These are phyloP conservation scores for Lactarius quietus DNA, from an alignment of 768 basidiomycete genomes.

Conservation along the genomic window DNA sequence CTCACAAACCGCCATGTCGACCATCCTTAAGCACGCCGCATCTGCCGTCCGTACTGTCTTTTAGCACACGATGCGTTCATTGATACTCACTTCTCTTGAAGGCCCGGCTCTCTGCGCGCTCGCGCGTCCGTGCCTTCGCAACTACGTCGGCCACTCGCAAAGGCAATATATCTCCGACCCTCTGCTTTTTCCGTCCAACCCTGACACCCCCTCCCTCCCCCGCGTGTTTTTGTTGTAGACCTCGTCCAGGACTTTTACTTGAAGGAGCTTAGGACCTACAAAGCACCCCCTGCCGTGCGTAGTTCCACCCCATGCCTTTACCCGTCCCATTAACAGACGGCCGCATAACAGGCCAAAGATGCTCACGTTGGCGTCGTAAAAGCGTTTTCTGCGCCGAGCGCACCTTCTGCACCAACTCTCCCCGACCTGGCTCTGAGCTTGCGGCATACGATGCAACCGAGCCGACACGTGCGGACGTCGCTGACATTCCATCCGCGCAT, in stretches of 20 bases:
- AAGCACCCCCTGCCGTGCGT: conserved; percentile 67
- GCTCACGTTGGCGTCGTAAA: conserved; percentile 89
- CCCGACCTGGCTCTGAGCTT: conserved; percentile 91
- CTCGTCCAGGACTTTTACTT: conserved; percentile 91
- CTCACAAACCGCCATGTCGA: conserved; percentile 45
- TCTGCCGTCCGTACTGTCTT: conserved; percentile 32
- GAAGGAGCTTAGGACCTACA: conserved; percentile 87
- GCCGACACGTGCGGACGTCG: conserved; percentile 39
- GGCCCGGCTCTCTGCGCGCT: conserved; percentile 49
- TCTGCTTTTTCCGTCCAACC: conserved; percentile 4
- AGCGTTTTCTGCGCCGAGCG: conserved; percentile 66
- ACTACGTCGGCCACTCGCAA: conserved; percentile 58
- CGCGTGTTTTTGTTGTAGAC: conserved; percentile 47
- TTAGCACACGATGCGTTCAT: conserved; percentile 10
- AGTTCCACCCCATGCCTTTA: background rate
- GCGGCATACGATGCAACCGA: conserved; percentile 80
- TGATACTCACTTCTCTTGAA: conserved; percentile 28
- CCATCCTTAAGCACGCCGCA: conserved; percentile 57
- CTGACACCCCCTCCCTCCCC: background rate
- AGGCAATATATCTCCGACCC: conserved; percentile 45
- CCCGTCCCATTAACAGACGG: conserved; percentile 8
- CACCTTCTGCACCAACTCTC: conserved; percentile 71
- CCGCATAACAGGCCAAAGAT: conserved; percentile 65
- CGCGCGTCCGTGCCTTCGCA: conserved; percentile 52
- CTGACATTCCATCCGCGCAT: conserved; percentile 1